A percentile compares a stretch with the other conserved stretches of the same genome.
phyloP scores from a whole-genome alignment of 2,329 filamentous ascomycete genomes.

The Diatrype stigma region DNA sequence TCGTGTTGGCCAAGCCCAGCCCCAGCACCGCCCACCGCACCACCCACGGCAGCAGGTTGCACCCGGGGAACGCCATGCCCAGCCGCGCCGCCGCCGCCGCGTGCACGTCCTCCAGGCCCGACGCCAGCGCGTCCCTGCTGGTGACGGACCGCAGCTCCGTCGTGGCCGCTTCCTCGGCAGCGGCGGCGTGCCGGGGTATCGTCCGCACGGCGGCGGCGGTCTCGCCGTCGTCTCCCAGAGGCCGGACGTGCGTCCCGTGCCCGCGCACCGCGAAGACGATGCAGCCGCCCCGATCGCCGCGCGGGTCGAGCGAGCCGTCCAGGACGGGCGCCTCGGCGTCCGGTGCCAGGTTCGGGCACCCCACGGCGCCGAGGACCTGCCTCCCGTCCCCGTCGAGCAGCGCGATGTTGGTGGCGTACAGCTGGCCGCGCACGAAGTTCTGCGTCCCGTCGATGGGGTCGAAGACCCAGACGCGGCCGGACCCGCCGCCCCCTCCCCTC shows the following conservation, averaged over 20 bases:
- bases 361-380: conserved; percentile 48
- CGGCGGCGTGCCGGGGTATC: conserved; percentile 31
- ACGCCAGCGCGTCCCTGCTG: conserved; percentile 42
- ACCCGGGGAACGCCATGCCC: conserved; percentile 40
- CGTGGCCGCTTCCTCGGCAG: conserved; percentile 16
- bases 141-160: conserved; percentile 43
- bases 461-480: conserved; percentile 51
- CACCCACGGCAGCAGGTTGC: conserved; percentile 54
- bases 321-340: conserved; percentile 34
- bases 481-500: conserved; percentile 15
- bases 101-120: conserved; percentile 45
- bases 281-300: conserved; percentile 40
- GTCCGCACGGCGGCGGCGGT: conserved; percentile 17
- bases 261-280: conserved; percentile 48
- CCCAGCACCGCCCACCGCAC: conserved; percentile 51
- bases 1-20: conserved; percentile 48
- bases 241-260: conserved; percentile 44
- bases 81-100: conserved; percentile 38
- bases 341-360: conserved; percentile 40
- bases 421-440: conserved; percentile 49
- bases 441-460: conserved; percentile 59
- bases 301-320: conserved; percentile 41
- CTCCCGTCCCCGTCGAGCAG: conserved; percentile 43
- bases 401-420: conserved; percentile 55
- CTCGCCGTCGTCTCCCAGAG: conserved; percentile 28